A percentile compares a stretch with the other conserved stretches of the same genome.
These are phyloP conservation scores for Elaphomyces granulatus DNA, from an alignment of 495 filamentous ascomycete species.

Conservation along the genomic window DNA sequence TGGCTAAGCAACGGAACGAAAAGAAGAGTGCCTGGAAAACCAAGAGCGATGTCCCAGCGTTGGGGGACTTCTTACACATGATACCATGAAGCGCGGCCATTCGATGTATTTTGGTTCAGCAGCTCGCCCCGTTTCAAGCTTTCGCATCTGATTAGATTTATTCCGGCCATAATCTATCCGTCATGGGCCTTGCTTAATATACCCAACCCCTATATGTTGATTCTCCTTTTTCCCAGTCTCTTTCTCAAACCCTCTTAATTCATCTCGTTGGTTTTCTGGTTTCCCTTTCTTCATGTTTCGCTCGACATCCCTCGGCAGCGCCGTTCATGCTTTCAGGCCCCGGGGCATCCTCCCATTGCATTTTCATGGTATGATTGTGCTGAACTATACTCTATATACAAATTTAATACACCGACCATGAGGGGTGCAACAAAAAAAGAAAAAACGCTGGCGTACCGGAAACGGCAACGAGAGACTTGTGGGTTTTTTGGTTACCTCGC, in stretches of 20 bases:
- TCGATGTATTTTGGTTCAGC: background rate
- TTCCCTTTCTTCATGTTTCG: background rate
- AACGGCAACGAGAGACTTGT: no score
- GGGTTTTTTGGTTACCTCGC: background rate
- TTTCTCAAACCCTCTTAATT: background rate
- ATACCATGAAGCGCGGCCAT: constrained; percentile 23
- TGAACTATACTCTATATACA: background rate
- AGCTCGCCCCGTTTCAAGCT: background rate
- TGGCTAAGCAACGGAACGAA: constrained; percentile 71
- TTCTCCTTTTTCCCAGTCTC: no score
- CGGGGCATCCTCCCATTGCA: no score
- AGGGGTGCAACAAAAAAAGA: background rate
- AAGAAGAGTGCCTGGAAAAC: constrained; percentile 61
- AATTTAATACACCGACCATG: background rate
- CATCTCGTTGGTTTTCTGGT: background rate
- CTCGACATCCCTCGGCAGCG: background rate
- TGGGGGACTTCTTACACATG: constrained; percentile 30
- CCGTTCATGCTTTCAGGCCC: no score
- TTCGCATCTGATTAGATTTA: background rate
- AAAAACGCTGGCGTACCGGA: background rate
- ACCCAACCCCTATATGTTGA: no score
- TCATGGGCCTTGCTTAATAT: no score
- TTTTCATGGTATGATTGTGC: background rate
- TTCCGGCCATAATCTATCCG: background rate
- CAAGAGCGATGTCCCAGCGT: constrained; percentile 39